Evolutionary conservation across 176 grass and related monocot species (phyloP).

Genomic region (Poa annua): DNA sequence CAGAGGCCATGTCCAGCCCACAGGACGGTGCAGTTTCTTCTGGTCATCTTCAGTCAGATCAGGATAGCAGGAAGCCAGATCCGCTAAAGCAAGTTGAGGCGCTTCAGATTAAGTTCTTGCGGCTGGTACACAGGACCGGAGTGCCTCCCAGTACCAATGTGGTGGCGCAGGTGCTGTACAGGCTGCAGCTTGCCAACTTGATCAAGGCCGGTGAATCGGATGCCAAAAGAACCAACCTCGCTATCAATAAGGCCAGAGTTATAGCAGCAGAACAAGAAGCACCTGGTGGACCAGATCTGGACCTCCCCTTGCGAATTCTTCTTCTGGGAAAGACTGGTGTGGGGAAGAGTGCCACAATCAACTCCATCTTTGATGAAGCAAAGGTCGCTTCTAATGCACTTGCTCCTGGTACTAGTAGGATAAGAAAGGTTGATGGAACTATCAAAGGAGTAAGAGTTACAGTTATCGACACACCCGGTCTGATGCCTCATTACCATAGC

Average conservation of each 20-base stretch:
- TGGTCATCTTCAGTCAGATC: conserved; percentile 37
- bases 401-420: conserved; percentile 58
- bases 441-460: conserved; percentile 85
- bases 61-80: conserved; percentile 37
- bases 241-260: conserved; percentile 60
- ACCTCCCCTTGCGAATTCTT: conserved; percentile 69
- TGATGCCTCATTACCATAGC: conserved; percentile 53
- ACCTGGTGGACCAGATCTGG: conserved; percentile 45
- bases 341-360: conserved; percentile 77
- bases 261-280: conserved; percentile 65
- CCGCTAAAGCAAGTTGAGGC: conserved; percentile 63
- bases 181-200: conserved; percentile 74
- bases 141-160: conserved; percentile 55
- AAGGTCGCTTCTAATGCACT: conserved; percentile 57
- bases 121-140: conserved; percentile 57
- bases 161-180: conserved; percentile 76
- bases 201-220: conserved; percentile 74
- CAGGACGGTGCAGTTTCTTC: conserved; percentile 35
- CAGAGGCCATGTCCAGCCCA: conserved; percentile 40
- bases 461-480: conserved; percentile 90
- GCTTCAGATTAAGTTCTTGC: conserved; percentile 81
- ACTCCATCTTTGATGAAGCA: conserved; percentile 67
- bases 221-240: conserved; percentile 55
- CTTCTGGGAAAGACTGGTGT: conserved; percentile 74
- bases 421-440: conserved; percentile 60